phyloP scores from a whole-genome alignment of 163 green algal species.

The Chloromonas sp. region DNA sequence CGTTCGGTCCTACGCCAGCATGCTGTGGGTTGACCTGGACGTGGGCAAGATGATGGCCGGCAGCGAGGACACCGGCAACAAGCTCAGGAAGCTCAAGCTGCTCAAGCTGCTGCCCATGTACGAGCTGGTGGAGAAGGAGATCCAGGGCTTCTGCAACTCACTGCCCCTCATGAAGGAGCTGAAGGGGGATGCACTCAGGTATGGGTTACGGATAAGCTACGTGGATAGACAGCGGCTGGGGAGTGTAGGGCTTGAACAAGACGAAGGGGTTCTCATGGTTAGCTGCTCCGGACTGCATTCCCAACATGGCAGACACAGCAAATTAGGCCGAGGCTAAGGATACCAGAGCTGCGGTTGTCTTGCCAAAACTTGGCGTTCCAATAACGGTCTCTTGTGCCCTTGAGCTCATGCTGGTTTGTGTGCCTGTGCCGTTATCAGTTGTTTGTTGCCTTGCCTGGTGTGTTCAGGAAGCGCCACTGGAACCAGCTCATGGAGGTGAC shows the following conservation, averaged over 20 bases:
- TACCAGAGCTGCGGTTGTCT: no score
- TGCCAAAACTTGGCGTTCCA: no score
- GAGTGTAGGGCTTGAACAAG: no score
- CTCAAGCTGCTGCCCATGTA: constrained; percentile 65
- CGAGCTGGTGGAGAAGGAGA: constrained; percentile 59
- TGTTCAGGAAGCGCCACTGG: constrained; percentile 52
- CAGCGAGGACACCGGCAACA: constrained; percentile 48
- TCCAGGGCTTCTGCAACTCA: constrained; percentile 66
- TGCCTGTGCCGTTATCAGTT: no score
- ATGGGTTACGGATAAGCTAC: not conserved
- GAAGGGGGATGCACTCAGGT: constrained; percentile 69
- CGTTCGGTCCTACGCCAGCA: constrained; percentile 52
- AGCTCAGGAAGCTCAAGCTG: constrained; percentile 60
- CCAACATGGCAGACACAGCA: no score
- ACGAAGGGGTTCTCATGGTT: no score
- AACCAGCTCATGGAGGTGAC: constrained; percentile 72
- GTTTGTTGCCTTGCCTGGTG: not conserved
- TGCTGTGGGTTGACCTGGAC: constrained; percentile 78
- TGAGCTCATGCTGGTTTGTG: no score
- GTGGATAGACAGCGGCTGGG: no score
- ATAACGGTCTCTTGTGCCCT: no score
- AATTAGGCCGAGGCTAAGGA: no score
- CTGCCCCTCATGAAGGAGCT: constrained; percentile 83
- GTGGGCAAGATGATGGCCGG: constrained; percentile 59
- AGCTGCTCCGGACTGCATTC: no score